Evolutionary conservation across 345 rosid genomes (phyloP), one percentile per base, ranked within the genome.

Genomic region (Rhodomyrtus tomentosa): DNA sequence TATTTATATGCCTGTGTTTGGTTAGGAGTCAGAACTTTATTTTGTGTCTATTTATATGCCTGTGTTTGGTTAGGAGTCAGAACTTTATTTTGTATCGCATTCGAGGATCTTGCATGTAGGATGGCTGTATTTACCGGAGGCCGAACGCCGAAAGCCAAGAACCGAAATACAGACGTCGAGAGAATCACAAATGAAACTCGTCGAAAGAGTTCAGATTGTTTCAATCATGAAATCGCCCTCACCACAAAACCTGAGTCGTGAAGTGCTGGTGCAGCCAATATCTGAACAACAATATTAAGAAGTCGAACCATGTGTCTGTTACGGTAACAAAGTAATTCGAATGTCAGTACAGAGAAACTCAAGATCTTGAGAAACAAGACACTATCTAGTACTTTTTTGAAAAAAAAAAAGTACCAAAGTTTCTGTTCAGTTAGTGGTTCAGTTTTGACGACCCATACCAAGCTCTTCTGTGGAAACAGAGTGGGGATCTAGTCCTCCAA

Each of bases 191-290:
- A 45, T 5, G 40, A 42, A 50, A 59, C 85, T n/a, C 40, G 10
- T 25, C 29, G 50, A n/a, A 79, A 24, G 18, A 79, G 14, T 42
- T 49, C 59, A 53, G 29, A 76, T 76, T 29, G 82, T 74, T 76
- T 50, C 45, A 53, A 86, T 85, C 80, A 49, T 82, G 40, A 81
- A 86, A 62, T 56, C 50, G 81, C 62, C 81, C 98, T 91, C 90
- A 97, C 99, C 90, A 98, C 99, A 94, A 97, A 97, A 84, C 98
- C 99, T 42, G 98, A 92, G 90, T 91, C 94, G 87, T 97, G 96
- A 88, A 97, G 94, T 50, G 93, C 90, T 73, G 99, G 99, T 84
- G 90, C 93, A 51, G 96, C 98, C 90, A 97, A 90, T 87, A 87
- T 91, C 83, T 87, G 95, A 85, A 89, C 93, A 87, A 95, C 91